Evolutionary conservation across 306 rosid genomes (phyloP), one percentile per base, ranked within the genome.

Genomic region (Cucumis cinereus): DNA sequence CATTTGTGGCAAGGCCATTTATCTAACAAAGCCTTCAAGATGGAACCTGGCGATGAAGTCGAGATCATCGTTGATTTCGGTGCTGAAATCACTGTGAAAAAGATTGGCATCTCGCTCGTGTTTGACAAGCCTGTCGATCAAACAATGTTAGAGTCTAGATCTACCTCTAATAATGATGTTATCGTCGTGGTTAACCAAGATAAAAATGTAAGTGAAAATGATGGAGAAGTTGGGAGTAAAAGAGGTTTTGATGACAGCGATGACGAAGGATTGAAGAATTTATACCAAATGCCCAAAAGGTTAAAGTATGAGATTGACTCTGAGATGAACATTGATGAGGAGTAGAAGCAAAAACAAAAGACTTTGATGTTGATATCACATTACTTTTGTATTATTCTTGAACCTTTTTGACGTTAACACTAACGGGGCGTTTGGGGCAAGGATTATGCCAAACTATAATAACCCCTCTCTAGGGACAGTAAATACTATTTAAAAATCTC

Each of bases 1-100:
- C 70, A 52, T 13, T 16, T 75, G 7, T 82, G 85, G 85, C 82
- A 67, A 69, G 61, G 62, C 14, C 81, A 50, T 8, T 8, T 82
- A 7, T 57, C 80, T 15, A 82, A 79, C 19, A 5, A 30, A 8
- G 1, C 3, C 5, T 52, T 74, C 67, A 78, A 74, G 11, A 35
- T 78, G 45, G 79, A 79, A 70, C 47, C 40, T 0, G 82, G 85
- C 6, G 85, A 82, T 40, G 55, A 47, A 22, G 54, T 79, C 3
- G 70, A 50, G 61, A 54, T 82, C 49, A 68, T 23, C 6, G 57
- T 52, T 1, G 70, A 36, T 43, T 73, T 78, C 58, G 82, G 79
- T 7, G 7, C 53, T 5, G 4, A 41, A 22, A 50, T 73, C 45
- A 24, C 13, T 0, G 82, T 78, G 50, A 82, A 78, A 50, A 78